Base-by-base conservation (phyloP, 2,329 filamentous ascomycete genomes). In the Tympanopsis confertula region DNA sequence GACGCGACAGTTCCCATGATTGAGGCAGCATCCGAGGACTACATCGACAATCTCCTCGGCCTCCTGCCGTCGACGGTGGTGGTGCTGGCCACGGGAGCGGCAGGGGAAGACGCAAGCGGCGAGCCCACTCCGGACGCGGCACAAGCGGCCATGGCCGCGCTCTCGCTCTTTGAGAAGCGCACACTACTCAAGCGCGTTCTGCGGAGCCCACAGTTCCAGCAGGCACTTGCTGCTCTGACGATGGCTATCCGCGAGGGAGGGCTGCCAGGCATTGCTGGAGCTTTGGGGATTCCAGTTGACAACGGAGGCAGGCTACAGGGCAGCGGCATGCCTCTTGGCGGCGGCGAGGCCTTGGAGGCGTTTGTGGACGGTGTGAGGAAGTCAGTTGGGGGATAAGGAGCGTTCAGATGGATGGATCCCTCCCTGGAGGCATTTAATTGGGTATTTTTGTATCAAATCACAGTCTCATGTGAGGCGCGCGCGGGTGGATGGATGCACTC, bases 241-340 rank as follows among this genome's bases (percentile, higher is more conserved):
- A 78, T 87, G 59, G 91, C 91, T 12, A 65, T 98, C 39, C 71
- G 87, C 40, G 89, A 96, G 49, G 91, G 91, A 12, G 91, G 89
- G 0, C 61, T 98, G 40, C 88, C 89, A 4, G 93, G 80, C 48
- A 82, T 98, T 45, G 82, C 86, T 4, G 87, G 94, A 50, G 89
- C 88, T 3, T 65, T 98, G 28, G 74, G 78, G 5, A 74, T 96
- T 41, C 76, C 78, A 47, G 76, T 98, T 15, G 73, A 82, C 51
- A 86, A 94, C 53, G 82, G 82, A 13, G 89, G 89, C 3, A 82
- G 84, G 44, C 71, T 94, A 51, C 71, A 71, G 43, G 78, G 83
- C 39, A 81, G 85, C 4, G 82, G 75, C 37, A 79, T 95, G 65
- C 88, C 89, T 2, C 60, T 95, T 35, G 89, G 88, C 30, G 88